Base-by-base conservation (phyloP, 345 rosid species). In the Diplotaxis tenuifolia region DNA sequence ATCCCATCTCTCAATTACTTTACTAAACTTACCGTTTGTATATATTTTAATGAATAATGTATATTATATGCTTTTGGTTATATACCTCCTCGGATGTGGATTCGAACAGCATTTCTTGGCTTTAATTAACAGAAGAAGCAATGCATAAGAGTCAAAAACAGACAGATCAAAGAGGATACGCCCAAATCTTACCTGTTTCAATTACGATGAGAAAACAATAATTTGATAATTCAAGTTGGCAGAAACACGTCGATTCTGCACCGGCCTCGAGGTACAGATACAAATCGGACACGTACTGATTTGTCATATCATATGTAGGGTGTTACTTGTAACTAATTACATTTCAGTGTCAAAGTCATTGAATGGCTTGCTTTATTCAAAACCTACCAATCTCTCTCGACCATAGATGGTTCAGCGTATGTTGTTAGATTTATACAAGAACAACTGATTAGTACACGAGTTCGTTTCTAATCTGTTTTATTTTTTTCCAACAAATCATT, bases 91-190 rank as follows among this genome's bases (percentile, higher is more conserved):
- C 20, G 8, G 12, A 22, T 7, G 25, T 9, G 8, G 52, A 71
- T 49, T 47, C 49, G 31, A 19, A 45, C 40, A 29, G 63, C 12
- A 2, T 9, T 9, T 16, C 3, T 16, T 16, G 49, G 4, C 20
- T 57, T 57, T 27, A 28, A 58, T 28, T 0, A 58, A 58, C 28
- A 63, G 15, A 16, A 21, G 14, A n/a, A n/a, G n/a, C 19, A 12
- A 53, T 21, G 21, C 50, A 32, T 67, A 22, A n/a, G 55, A 60
- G 62, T 67, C 68, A 50, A 60, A 67, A 23, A 49, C 50, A 8
- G 19, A 36, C 73, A 50, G 27, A 25, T 32, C 9, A 4, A 16
- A 8, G 2, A 12, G n/a, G 29, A 74, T 57, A 31, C 52, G 15
- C 40, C 49, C 22, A 56, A 15, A 65, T 56, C 72, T 55, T n/a